Percentiles rank a stretch among this genome's conserved stretches.
Conservation (phyloP, 345 rosid genomes). For the Cardamine occulta region DNA sequence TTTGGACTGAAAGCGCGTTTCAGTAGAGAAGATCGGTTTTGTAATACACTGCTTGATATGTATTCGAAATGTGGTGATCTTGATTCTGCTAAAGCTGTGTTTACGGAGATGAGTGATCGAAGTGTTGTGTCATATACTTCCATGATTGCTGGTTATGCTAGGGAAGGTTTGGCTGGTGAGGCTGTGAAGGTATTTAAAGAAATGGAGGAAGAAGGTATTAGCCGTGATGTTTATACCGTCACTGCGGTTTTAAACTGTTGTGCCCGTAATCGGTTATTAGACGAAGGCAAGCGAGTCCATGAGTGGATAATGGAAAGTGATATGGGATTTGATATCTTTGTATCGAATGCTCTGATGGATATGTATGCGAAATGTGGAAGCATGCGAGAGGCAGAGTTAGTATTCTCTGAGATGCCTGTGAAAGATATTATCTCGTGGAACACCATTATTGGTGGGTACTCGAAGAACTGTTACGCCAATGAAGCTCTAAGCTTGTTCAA, state of each 20-base stretch:
- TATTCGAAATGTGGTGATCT: conserved; percentile 65
- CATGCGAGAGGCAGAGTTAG: conserved; percentile 59
- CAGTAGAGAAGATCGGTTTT: conserved; percentile 43
- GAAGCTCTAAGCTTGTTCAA: conserved; percentile 61
- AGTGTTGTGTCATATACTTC: conserved; percentile 77
- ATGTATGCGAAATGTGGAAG: conserved; percentile 84
- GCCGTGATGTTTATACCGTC: conserved; percentile 56
- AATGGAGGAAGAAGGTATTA: conserved; percentile 58
- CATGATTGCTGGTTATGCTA: conserved; percentile 73
- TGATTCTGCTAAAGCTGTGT: conserved; percentile 54
- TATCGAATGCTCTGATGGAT: conserved; percentile 70
- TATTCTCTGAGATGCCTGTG: conserved; percentile 53
- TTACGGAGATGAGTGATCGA: conserved; percentile 53
- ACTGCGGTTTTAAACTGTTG: conserved; percentile 69
- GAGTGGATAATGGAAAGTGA: conserved; percentile 53
- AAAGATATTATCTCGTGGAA: conserved; percentile 77
- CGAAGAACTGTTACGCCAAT: conserved; percentile 59
- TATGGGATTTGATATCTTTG: conserved; percentile 54
- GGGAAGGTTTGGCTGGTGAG: conserved; percentile 54
- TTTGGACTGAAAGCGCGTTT: conserved; percentile 54
- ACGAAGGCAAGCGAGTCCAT: conserved; percentile 61
- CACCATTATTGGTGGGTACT: conserved; percentile 71
- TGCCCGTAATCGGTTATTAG: conserved; percentile 60
- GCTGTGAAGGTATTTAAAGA: conserved; percentile 57
- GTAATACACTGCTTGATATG: conserved; percentile 67